Evolutionary conservation across 1,139 yeast species (phyloP).

Genomic region (Suhomyces kunorum): DNA sequence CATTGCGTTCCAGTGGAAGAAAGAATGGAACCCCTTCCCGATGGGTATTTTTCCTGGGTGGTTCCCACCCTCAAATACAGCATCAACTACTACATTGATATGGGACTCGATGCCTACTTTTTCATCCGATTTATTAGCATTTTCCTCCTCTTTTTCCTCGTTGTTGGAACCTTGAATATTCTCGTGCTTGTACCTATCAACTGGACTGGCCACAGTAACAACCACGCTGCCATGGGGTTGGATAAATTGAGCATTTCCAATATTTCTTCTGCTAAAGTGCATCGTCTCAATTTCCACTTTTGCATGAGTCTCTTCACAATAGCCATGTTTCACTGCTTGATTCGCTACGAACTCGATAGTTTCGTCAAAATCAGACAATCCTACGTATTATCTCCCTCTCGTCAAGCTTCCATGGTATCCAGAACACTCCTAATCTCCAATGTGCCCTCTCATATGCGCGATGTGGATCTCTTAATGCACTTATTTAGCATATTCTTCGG

Average conservation of each 20-base stretch:
- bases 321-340: slow-evolving; percentile 52
- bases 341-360: slow-evolving; percentile 51
- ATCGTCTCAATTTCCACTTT: slow-evolving; percentile 54
- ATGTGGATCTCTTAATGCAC: slow-evolving; percentile 25
- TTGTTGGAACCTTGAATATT: slow-evolving; percentile 52
- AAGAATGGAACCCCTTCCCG: slow-evolving; percentile 39
- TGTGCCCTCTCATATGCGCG: slow-evolving; percentile 42
- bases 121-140: slow-evolving; percentile 56
- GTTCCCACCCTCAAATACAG: slow-evolving; percentile 40
- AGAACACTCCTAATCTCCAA: slow-evolving; percentile 51
- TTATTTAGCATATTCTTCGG: slow-evolving; percentile 43
- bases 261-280: slow-evolving; percentile 49
- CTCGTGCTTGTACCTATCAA: slow-evolving; percentile 61
- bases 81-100: slow-evolving; percentile 43
- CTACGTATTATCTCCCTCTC: slow-evolving; percentile 31
- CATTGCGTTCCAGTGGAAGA: slow-evolving; percentile 43
- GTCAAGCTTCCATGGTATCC: slow-evolving; percentile 29
- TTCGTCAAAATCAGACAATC: slow-evolving; percentile 48
- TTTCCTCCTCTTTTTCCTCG: slow-evolving; percentile 48
- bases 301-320: slow-evolving; percentile 53
- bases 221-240: slow-evolving; percentile 46
- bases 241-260: slow-evolving; percentile 65
- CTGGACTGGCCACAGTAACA: slow-evolving; percentile 40
- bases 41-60: slow-evolving; percentile 52
- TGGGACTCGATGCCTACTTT: slow-evolving; percentile 69